These are phyloP conservation scores for Pistacia atlantica DNA, from an alignment of 345 rosid species.

Conservation along the genomic window DNA sequence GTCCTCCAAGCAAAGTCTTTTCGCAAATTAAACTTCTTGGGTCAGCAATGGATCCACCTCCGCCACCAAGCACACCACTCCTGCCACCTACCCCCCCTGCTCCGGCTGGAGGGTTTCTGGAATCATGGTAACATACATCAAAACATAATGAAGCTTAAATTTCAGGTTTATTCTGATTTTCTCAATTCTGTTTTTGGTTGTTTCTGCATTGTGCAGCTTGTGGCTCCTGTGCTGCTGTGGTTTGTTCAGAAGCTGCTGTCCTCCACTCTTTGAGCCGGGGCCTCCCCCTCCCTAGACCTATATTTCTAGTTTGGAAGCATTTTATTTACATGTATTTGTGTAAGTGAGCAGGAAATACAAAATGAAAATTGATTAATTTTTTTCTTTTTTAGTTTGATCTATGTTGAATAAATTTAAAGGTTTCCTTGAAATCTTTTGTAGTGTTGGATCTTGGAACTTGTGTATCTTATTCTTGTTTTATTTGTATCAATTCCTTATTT, in stretches of 20 bases:
- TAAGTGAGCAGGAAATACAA: not conserved
- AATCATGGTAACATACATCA: conserved; percentile 32
- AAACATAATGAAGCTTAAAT: not conserved
- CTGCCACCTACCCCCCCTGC: conserved; percentile 36
- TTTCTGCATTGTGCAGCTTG: conserved; percentile 33
- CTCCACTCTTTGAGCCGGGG: conserved; percentile 56
- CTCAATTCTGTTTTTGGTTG: not conserved
- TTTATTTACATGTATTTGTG: not conserved
- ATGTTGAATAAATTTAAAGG: not conserved
- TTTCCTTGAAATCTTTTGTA: not conserved
- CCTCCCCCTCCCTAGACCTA: conserved; percentile 44
- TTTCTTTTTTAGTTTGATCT: not conserved
- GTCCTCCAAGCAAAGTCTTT: not conserved
- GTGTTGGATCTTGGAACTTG: not conserved
- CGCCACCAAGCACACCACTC: conserved; percentile 41
- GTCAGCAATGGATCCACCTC: conserved; percentile 43
- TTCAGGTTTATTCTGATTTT: not conserved
- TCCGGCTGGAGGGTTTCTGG: conserved; percentile 25
- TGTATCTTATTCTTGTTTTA: not conserved
- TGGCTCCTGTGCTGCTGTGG: conserved; percentile 66
- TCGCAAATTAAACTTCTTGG: not conserved
- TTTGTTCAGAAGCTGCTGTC: conserved; percentile 51
- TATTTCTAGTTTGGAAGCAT: not conserved
- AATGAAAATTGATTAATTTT: not conserved
- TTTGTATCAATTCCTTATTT: not conserved